Evolutionary conservation across 169 alveolate genomes (phyloP), one percentile per base, ranked within the genome.

Genomic region (Plasmodium adleri): DNA sequence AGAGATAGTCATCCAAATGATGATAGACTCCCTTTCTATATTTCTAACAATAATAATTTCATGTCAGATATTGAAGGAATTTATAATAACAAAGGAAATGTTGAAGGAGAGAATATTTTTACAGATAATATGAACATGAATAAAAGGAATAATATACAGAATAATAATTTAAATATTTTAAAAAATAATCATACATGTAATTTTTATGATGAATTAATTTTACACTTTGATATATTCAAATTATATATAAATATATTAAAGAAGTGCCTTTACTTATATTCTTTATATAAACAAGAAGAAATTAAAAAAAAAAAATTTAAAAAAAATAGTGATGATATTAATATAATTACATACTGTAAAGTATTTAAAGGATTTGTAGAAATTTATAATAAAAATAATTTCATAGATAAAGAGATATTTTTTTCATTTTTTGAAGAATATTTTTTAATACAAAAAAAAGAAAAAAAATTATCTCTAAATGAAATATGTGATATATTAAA

Each of bases 341-440:
- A 68, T 63, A 12, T 50, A 0, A 78, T 68, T 10, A 72, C 68
- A 22, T 83, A 56, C 20, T 83, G 91, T 17, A 83, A 78, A 3
- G 45, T 83, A 1, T 72, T 83, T 0, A 83, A 83, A 63, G 85
- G 85, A 7, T 49, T 56, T 60, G 52, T 63, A 39, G 70, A 56
- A 56, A 62, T 63, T 20, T 83, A 58, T 62, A 39, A 7, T 39
- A 17, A 10, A 54, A 56, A 67, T 12, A 68, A 72, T n/a, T 1
- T 67, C 22, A 17, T 83, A 39, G 83, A 83, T 58, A 59, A 63
- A 49, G 6, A 83, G 22, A 83, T 83, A 8, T 17, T 60, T 4
- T 17, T n/a, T 6, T 20, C 45, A 28, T 83, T 83, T 83, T 49
- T 49, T 8, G 70, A 83, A 22, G 56, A 52, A 7, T n/a, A 67